Evolutionary conservation across 768 basidiomycete genomes (phyloP), one percentile per base, ranked within the genome.

Genomic region (Paxillus involutus): DNA sequence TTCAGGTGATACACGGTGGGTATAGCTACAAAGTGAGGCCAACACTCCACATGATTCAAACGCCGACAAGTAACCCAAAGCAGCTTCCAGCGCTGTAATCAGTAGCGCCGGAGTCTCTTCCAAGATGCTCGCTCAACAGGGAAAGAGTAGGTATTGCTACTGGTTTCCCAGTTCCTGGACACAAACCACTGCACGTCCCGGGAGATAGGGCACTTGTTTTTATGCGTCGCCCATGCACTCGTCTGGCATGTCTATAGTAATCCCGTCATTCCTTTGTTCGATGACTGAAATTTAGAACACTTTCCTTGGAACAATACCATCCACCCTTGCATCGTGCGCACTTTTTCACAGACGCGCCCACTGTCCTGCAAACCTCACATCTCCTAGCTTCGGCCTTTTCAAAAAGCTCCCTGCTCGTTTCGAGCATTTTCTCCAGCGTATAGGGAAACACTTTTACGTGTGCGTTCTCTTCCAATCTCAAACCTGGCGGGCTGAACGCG

Each of bases 151-250:
- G 55, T 44, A n/a, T 39, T 47, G 26, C 2, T 21, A 33, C 51
- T 40, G 4, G 46, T 60, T 49, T 66, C 66, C 68, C 67, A 69
- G 44, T 69, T 61, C 40, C 60, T 70, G 37, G 57, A 56, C 14
- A 53, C 33, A 47, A 69, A 69, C 67, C 67, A 70, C 39, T 70
- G 68, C 26, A 69, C 64, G 11, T 69, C 66, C 29, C 61, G 58
- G 44, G 56, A 57, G 40, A 66, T 52, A n/a, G 47, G 46, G 41
- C 67, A 69, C 13, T 63, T 55, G 2, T 59, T 55, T 41, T 60
- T 69, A 17, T 69, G 67, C 12, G 41, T 30, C 3, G 11, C 14
- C 67, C 67, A 69, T 45, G 58, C 64, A 0, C 47, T 52, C 6
- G 29, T 49, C 37, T 69, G 67, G 51, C 67, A 69, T 3, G 36